phyloP scores from a whole-genome alignment of 768 basidiomycete genomes.

The Mycena galericulata region DNA sequence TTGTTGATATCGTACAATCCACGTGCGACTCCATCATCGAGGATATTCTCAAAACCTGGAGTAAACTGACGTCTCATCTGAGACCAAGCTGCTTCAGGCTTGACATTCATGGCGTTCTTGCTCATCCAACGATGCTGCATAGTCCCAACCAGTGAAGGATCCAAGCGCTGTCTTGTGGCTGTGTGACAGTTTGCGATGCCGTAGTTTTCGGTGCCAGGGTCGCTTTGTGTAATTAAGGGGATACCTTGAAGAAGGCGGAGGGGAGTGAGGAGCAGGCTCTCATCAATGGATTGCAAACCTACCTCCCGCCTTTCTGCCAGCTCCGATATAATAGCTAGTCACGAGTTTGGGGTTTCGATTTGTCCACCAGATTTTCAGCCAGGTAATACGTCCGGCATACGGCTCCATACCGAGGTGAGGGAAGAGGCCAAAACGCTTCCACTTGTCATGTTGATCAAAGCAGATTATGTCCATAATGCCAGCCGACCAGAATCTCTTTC shows the following conservation, averaged over 20 bases:
- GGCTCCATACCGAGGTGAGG: conserved; percentile 50
- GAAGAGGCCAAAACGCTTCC: conserved; percentile 50
- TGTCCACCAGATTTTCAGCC: conserved; percentile 58
- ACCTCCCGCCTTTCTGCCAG: conserved; percentile 35
- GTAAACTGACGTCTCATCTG: conserved; percentile 42
- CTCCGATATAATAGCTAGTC: conserved; percentile 48
- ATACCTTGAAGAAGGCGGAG: conserved; percentile 48
- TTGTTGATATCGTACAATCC: conserved; percentile 20
- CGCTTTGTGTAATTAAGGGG: conserved; percentile 56
- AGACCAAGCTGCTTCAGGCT: conserved; percentile 58
- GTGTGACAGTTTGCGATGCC: conserved; percentile 61
- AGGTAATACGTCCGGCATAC: conserved; percentile 45
- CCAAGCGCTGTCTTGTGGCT: conserved; percentile 49
- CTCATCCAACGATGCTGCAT: conserved; percentile 56
- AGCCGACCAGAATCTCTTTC: conserved; percentile 50
- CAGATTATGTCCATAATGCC: conserved; percentile 53
- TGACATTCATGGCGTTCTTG: conserved; percentile 53
- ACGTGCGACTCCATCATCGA: not conserved
- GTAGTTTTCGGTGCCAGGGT: conserved; percentile 57
- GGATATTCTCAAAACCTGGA: conserved; percentile 45
- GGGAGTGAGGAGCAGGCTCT: not conserved
- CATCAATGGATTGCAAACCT: conserved; percentile 5
- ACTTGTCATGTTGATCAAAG: conserved; percentile 61
- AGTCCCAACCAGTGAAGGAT: conserved; percentile 49
- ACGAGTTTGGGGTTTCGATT: conserved; percentile 53